Conservation (phyloP, 1,139 yeast genomes). For the Yamadazyma diospyri region DNA sequence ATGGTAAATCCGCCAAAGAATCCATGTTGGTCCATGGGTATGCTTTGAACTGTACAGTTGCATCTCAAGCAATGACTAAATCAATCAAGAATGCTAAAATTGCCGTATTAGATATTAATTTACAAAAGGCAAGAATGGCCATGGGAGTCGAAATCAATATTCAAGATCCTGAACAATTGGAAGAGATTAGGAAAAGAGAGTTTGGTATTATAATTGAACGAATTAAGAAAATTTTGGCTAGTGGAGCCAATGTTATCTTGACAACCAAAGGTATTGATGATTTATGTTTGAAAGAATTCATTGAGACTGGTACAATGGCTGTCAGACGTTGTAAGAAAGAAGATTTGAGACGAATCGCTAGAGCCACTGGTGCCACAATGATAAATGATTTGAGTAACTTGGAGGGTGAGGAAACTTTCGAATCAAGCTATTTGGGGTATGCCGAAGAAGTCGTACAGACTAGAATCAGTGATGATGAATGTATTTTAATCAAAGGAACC, state of each 20-base stretch:
- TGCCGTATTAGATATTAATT: conserved; percentile 90
- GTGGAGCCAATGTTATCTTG: conserved; percentile 95
- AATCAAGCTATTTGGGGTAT: conserved; percentile 75
- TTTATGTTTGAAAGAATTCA: conserved; percentile 89
- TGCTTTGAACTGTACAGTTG: conserved; percentile 95
- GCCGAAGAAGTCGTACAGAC: conserved; percentile 94
- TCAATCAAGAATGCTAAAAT: conserved; percentile 71
- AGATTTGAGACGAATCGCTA: conserved; percentile 92
- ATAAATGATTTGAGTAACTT: conserved; percentile 84
- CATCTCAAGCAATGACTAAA: conserved; percentile 95
- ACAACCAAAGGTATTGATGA: conserved; percentile 99
- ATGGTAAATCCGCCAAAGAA: conserved; percentile 89
- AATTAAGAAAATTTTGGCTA: conserved; percentile 76
- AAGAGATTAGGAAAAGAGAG: conserved; percentile 92
- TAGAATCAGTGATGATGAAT: conserved; percentile 93
- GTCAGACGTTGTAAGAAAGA: conserved; percentile 98
- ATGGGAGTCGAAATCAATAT: conserved; percentile 97
- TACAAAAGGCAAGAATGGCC: conserved; percentile 97
- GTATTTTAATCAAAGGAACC: conserved; percentile 91
- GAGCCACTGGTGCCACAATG: conserved; percentile 96
- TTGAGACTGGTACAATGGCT: conserved; percentile 95
- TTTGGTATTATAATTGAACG: conserved; percentile 87
- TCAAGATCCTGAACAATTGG: conserved; percentile 96
- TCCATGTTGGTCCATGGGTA: conserved; percentile 88
- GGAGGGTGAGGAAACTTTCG: conserved; percentile 98